Conservation (phyloP, 768 basidiomycete genomes). For the Coprinopsis strossmayeri region DNA sequence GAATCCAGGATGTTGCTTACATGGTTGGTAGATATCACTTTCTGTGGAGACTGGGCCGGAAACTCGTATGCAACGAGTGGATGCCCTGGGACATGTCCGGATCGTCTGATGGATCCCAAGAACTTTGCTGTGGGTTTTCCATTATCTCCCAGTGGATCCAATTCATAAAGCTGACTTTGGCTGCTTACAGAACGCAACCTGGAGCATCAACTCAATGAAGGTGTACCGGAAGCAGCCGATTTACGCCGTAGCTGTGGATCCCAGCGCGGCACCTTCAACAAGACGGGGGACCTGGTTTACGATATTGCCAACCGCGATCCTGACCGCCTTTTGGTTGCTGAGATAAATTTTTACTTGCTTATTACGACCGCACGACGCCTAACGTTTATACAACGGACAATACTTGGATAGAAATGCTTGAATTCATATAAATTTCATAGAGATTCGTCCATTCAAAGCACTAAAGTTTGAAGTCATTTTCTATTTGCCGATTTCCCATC, state of each 20-base stretch:
- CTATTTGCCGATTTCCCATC: too few species aligned
- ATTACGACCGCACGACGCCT: too few species aligned
- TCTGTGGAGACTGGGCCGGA: constrained; percentile 85
- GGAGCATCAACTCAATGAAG: constrained; percentile 75
- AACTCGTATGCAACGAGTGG: constrained; percentile 69
- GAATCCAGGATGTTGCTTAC: too few species aligned
- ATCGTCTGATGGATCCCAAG: constrained; percentile 53
- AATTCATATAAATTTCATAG: too few species aligned
- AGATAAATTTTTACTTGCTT: too few species aligned
- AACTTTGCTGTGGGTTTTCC: constrained; percentile 59
- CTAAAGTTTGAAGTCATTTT: too few species aligned
- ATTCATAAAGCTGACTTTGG: neutral
- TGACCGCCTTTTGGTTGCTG: neutral
- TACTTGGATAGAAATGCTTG: too few species aligned
- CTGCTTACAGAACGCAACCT: constrained; percentile 59
- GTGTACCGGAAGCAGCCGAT: constrained; percentile 60
- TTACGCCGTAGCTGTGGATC: constrained; percentile 25
- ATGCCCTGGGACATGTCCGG: constrained; percentile 70
- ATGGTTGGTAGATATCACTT: constrained; percentile 79
- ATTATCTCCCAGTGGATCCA: neutral
- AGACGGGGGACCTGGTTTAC: neutral
- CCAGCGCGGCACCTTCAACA: neutral
- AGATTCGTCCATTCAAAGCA: too few species aligned
- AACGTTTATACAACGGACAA: too few species aligned
- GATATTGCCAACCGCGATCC: neutral